Conservation (phyloP, 192 early-diverging fungal species). For the Coemansia sp. region DNA sequence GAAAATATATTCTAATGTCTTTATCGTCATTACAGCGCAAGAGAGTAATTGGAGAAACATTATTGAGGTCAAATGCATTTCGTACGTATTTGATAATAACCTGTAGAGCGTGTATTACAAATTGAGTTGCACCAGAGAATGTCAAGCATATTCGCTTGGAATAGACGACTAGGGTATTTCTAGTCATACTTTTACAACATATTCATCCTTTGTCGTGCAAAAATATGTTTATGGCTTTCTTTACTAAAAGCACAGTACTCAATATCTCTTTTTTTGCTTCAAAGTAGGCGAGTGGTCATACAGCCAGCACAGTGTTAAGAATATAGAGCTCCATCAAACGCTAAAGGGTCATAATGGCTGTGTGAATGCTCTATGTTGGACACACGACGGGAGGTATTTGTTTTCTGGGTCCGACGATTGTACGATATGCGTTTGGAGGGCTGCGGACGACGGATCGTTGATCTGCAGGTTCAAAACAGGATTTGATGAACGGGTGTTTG, state of each 20-base stretch:
- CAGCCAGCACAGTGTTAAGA: conserved; percentile 13
- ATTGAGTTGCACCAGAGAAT: not conserved
- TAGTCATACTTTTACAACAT: too few species aligned
- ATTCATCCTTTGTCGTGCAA: too few species aligned
- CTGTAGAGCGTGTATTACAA: not conserved
- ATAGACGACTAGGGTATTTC: too few species aligned
- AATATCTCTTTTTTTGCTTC: not conserved
- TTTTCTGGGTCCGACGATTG: conserved; percentile 66
- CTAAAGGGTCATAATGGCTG: conserved; percentile 48
- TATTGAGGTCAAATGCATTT: conserved; percentile 2
- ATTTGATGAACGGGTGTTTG: conserved; percentile 77
- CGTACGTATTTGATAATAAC: conserved; percentile 22
- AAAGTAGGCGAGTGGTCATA: conserved; percentile 36
- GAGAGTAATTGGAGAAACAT: conserved; percentile 5
- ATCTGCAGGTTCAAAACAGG: conserved; percentile 55
- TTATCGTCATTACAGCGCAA: conserved; percentile 14
- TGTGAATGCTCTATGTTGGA: conserved; percentile 58
- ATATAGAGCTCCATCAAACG: conserved; percentile 30
- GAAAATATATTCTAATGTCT: not conserved
- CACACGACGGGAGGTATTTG: conserved; percentile 55
- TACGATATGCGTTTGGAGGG: conserved; percentile 59
- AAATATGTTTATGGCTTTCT: too few species aligned
- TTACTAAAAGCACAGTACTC: not conserved
- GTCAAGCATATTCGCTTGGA: too few species aligned
- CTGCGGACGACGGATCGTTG: conserved; percentile 44